Evolutionary conservation across 164 flowering plant species (phyloP).

Genomic region (Platanus orientalis): DNA sequence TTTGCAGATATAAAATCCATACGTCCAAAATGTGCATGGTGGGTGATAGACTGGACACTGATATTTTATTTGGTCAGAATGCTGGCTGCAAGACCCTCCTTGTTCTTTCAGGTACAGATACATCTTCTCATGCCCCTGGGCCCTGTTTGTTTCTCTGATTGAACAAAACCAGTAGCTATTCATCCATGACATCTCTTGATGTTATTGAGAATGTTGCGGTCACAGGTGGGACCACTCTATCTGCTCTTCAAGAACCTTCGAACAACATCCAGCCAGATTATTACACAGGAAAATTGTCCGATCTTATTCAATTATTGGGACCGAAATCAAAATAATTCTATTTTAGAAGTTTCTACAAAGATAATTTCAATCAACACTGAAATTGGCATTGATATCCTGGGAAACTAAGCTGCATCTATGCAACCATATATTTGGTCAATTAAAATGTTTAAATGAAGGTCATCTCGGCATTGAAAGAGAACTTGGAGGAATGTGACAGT

Average conservation of each 20-base stretch:
- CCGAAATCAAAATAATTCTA: slow-evolving; percentile 3
- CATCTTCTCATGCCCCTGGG: not conserved
- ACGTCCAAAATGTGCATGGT: slow-evolving; percentile 96
- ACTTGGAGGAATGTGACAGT: too few species aligned
- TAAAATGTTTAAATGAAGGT: too few species aligned
- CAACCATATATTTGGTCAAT: too few species aligned
- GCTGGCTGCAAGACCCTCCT: slow-evolving; percentile 93
- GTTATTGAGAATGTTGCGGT: not conserved
- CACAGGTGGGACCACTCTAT: slow-evolving; percentile 64
- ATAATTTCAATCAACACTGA: not conserved
- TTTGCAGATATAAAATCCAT: slow-evolving; percentile 56
- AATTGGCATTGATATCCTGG: too few species aligned
- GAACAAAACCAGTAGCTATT: not conserved
- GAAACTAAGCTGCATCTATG: too few species aligned
- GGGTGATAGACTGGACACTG: slow-evolving; percentile 92
- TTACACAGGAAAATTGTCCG: slow-evolving; percentile 55
- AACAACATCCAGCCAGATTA: slow-evolving; percentile 72
- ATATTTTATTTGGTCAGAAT: slow-evolving; percentile 78
- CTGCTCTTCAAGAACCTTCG: slow-evolving; percentile 53
- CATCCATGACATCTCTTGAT: not conserved
- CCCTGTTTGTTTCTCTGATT: not conserved
- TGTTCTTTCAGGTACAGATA: slow-evolving; percentile 63
- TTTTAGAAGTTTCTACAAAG: not conserved
- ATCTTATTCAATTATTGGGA: slow-evolving; percentile 38
- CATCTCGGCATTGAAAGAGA: too few species aligned